A percentile compares a stretch with the other conserved stretches of the same genome.
Conservation (phyloP, 805 yeast genomes). For the Candida oleophila region DNA sequence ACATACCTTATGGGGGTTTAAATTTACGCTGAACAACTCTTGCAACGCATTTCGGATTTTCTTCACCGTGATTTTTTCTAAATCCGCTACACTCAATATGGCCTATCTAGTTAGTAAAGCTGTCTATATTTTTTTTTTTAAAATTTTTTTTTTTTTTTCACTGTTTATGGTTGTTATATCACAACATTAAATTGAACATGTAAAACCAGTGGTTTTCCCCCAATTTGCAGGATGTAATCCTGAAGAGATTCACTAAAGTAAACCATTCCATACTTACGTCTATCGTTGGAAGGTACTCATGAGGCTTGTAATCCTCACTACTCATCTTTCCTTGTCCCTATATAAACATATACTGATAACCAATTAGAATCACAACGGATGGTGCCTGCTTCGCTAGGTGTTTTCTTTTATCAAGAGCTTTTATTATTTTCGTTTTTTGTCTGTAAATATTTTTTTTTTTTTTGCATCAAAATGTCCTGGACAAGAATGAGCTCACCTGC, state of each 20-base stretch:
- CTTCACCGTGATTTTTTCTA: constrained; percentile 69
- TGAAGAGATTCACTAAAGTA: background rate
- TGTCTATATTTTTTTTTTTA: no score
- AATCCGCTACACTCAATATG: constrained; percentile 66
- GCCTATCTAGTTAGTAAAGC: constrained; percentile 44
- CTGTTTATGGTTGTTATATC: no score
- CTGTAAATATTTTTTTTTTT: background rate
- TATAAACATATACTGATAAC: background rate
- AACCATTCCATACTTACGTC: constrained; percentile 58
- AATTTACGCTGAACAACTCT: constrained; percentile 59
- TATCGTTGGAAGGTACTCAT: constrained; percentile 57
- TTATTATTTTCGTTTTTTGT: background rate
- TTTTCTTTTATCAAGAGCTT: no score
- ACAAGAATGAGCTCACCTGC: background rate
- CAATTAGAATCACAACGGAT: background rate
- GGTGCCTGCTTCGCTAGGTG: background rate
- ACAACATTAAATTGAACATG: no score
- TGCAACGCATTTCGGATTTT: constrained; percentile 71
- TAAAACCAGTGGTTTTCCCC: background rate
- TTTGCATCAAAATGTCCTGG: background rate
- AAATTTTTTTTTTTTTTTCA: no score
- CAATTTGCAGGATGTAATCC: background rate
- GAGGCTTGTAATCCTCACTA: constrained; percentile 17
- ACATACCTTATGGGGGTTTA: constrained; percentile 46
- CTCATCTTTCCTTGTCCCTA: constrained; percentile 7